Percentiles rank a stretch among this genome's conserved stretches.
These are phyloP conservation scores for Tripterygium wilfordii DNA, from an alignment of 177 flowering plant genomes.

Conservation along the genomic window DNA sequence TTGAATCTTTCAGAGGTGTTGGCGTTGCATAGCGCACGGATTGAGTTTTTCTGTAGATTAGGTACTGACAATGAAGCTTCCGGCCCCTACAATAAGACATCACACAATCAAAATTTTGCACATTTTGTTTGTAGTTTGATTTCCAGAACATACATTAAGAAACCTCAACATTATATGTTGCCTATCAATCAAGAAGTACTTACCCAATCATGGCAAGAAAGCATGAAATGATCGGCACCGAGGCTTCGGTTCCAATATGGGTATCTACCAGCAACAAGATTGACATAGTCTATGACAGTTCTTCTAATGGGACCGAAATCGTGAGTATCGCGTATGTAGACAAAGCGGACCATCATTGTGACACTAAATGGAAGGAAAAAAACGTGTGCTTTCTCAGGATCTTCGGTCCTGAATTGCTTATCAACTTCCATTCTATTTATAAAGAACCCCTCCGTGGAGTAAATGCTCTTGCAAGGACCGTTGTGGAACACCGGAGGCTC, in stretches of 20 bases:
- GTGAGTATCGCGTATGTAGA: slow-evolving; percentile 35
- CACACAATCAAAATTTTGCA: neutral
- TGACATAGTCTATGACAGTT: slow-evolving; percentile 40
- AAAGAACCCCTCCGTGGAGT: slow-evolving; percentile 54
- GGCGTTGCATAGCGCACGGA: slow-evolving; percentile 60
- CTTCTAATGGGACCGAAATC: slow-evolving; percentile 40
- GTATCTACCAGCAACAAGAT: slow-evolving; percentile 31
- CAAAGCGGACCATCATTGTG: slow-evolving; percentile 33
- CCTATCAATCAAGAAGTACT: too few relatives aligned
- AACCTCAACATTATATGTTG: too few relatives aligned
- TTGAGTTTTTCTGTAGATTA: slow-evolving; percentile 39
- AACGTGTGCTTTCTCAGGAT: slow-evolving; percentile 43
- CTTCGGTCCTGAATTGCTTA: slow-evolving; percentile 30
- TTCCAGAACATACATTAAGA: neutral
- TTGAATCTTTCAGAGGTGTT: slow-evolving; percentile 58
- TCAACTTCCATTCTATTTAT: slow-evolving; percentile 37
- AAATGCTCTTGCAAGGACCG: slow-evolving; percentile 57
- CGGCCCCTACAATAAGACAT: slow-evolving; percentile 38
- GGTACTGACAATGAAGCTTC: slow-evolving; percentile 35
- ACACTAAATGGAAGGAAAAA: slow-evolving; percentile 60
- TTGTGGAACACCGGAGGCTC: slow-evolving; percentile 60
- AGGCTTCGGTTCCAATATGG: slow-evolving; percentile 63
- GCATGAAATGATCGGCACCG: slow-evolving; percentile 64
- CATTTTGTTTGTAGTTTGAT: neutral
- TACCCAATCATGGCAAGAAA: slow-evolving; percentile 75